Evolutionary conservation across 257 asterid genomes (phyloP), one percentile per base, ranked within the genome.

Genomic region (Nicotiana paniculata): DNA sequence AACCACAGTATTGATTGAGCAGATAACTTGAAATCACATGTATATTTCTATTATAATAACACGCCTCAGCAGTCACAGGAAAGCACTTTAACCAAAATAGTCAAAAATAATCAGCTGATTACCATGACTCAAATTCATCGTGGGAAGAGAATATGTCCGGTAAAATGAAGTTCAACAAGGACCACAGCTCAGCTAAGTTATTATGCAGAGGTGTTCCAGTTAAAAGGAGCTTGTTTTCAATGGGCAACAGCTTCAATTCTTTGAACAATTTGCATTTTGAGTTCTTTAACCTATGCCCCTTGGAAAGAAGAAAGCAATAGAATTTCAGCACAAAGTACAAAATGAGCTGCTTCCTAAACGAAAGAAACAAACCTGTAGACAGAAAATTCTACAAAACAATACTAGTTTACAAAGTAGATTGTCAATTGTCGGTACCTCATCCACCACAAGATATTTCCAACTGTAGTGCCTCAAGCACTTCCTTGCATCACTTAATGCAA

Each of bases 131-230:
- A 77, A 96, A 96, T 90, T 96, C 99, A 78, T 89, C 86, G 57
- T 91, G 96, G 51, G 99, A 96, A 75, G 98, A 94, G 90, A 96
- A 96, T 63, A 94, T 92, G 87, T 96, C 98, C n/a, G 99, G 99
- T 81, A 96, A 93, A 85, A 96, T 96, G 86, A 96, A 96, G 86
- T 96, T 96, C 91, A 96, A 83, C 89, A 96, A 87, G 21, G 99
- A 92, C 99, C 99, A 96, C 59, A 96, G 98, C 90, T 96, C 99
- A 28, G 98, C 93, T 89, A 96, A 86, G 90, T 96, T 96, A 90
- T 96, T 96, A 83, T 96, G 99, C 86, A 94, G 90, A 75, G 99
- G 99, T 81, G 99, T 96, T 87, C 99, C 99, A 70, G 99, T 96
- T 87, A 96, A 87, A 39, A 96, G 94, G 88, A 96, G 98, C 90